phyloP scores from a whole-genome alignment of 2,329 filamentous ascomycete species.

The Fusarium austroafricanum region DNA sequence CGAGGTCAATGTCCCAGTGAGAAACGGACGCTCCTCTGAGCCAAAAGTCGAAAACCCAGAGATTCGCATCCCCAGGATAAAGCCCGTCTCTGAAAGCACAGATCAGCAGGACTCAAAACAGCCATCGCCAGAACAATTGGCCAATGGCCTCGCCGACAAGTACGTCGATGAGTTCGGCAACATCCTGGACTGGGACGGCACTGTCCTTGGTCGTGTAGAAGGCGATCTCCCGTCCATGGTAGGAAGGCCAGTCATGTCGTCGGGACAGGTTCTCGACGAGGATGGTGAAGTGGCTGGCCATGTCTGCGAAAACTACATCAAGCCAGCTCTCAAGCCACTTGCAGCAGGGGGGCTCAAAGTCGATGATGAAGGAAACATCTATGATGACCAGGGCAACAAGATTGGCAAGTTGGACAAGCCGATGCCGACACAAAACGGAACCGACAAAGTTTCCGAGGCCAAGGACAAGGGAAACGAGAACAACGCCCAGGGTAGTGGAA shows the following conservation, averaged over 20 bases:
- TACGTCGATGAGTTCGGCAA: conserved; percentile 66
- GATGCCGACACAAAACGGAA: conserved; percentile 7
- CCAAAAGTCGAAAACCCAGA: conserved; percentile 36
- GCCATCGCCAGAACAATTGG: conserved; percentile 50
- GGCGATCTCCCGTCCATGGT: conserved; percentile 68
- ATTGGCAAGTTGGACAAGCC: conserved; percentile 71
- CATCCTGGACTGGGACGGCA: conserved; percentile 61
- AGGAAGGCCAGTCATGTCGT: conserved; percentile 58
- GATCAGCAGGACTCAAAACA: conserved; percentile 17
- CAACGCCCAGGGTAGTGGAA: conserved; percentile 6
- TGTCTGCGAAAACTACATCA: conserved; percentile 68
- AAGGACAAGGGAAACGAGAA: conserved; percentile 3
- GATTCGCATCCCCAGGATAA: conserved; percentile 56
- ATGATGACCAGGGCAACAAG: conserved; percentile 66
- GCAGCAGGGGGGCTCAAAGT: conserved; percentile 65
- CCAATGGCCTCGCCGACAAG: conserved; percentile 59
- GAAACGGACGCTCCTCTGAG: conserved; percentile 23
- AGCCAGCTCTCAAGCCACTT: conserved; percentile 64
- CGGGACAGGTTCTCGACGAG: conserved; percentile 72
- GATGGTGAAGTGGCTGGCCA: conserved; percentile 84
- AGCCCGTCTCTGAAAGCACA: conserved; percentile 50
- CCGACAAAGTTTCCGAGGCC: conserved; percentile 17
- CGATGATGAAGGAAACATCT: conserved; percentile 68
- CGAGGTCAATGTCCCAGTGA: conserved; percentile 43
- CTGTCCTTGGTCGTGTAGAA: conserved; percentile 63